These are phyloP conservation scores for Clavulina sp. DNA, from an alignment of 768 basidiomycete species.

Conservation along the genomic window DNA sequence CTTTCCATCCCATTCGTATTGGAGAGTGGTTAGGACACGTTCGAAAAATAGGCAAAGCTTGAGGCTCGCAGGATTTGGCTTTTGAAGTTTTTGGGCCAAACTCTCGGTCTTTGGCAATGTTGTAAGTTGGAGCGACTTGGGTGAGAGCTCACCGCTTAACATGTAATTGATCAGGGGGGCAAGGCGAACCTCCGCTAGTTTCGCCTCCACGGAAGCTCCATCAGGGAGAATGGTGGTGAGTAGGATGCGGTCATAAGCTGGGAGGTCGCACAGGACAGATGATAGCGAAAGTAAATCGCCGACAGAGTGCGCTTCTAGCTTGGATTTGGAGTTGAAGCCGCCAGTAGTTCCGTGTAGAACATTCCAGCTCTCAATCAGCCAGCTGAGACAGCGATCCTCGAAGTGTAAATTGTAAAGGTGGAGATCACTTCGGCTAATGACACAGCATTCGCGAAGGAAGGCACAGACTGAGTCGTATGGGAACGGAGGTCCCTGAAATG, in stretches of 20 bases:
- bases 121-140: background rate
- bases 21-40: constrained; percentile 39
- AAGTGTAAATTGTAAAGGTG: constrained; percentile 67
- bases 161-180: constrained; percentile 52
- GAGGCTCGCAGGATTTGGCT: constrained; percentile 16
- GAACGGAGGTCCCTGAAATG: constrained; percentile 75
- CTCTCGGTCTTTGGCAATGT: constrained; percentile 7
- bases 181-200: constrained; percentile 41
- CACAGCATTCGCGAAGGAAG: constrained; percentile 54
- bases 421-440: constrained; percentile 61
- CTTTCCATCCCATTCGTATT: constrained; percentile 30
- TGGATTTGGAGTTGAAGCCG: constrained; percentile 21
- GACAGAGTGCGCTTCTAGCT: constrained; percentile 33
- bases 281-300: constrained; percentile 48
- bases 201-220: constrained; percentile 40
- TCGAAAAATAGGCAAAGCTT: constrained; percentile 43
- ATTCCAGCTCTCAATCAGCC: constrained; percentile 63
- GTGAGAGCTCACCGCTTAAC: constrained; percentile 20
- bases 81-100: background rate
- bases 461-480: constrained; percentile 83
- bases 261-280: constrained; percentile 42
- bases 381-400: constrained; percentile 70
- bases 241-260: constrained; percentile 28
- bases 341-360: constrained; percentile 25
- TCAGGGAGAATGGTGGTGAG: constrained; percentile 48